A percentile compares a stretch with the other conserved stretches of the same genome.
These are phyloP conservation scores for Dactylonectria estremocensis DNA, from an alignment of 2,329 filamentous ascomycete species.

Conservation along the genomic window DNA sequence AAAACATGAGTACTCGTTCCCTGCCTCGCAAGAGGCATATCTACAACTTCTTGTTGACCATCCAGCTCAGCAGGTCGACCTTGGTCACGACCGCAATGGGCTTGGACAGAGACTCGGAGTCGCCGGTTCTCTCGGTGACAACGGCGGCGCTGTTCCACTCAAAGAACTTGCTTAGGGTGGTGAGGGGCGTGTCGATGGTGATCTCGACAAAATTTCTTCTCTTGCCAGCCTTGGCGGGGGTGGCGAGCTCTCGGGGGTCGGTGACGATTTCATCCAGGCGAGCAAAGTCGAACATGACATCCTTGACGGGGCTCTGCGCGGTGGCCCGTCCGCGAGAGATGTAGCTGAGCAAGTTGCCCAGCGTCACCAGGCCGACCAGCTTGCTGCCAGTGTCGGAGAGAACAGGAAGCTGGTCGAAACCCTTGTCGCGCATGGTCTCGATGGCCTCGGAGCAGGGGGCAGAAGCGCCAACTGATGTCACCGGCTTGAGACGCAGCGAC, in stretches of 20 bases:
- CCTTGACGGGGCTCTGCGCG: constrained; percentile 80
- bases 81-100: constrained; percentile 95
- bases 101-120: constrained; percentile 74
- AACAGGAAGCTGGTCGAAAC: constrained; percentile 97
- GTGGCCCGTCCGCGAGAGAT: constrained; percentile 87
- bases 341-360: constrained; percentile 94
- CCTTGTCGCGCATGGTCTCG: constrained; percentile 98
- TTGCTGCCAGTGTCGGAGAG: constrained; percentile 77
- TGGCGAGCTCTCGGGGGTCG: constrained; percentile 79
- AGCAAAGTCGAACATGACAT: constrained; percentile 98
- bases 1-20: constrained; percentile 53
- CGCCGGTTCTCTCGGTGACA: constrained; percentile 82
- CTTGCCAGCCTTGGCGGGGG: constrained; percentile 55
- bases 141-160: constrained; percentile 98
- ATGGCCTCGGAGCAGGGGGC: constrained; percentile 88
- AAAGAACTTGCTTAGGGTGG: constrained; percentile 90
- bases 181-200: constrained; percentile 88
- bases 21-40: constrained; percentile 41
- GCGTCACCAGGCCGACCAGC: constrained; percentile 92
- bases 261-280: constrained; percentile 91
- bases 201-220: constrained; percentile 92
- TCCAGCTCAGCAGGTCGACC: constrained; percentile 93
- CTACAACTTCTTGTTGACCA: constrained; percentile 76
- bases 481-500: constrained; percentile 90
- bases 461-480: constrained; percentile 84